Base-by-base conservation (phyloP, 1,284 basidiomycete species). In the Cutaneotrichosporon sp. region DNA sequence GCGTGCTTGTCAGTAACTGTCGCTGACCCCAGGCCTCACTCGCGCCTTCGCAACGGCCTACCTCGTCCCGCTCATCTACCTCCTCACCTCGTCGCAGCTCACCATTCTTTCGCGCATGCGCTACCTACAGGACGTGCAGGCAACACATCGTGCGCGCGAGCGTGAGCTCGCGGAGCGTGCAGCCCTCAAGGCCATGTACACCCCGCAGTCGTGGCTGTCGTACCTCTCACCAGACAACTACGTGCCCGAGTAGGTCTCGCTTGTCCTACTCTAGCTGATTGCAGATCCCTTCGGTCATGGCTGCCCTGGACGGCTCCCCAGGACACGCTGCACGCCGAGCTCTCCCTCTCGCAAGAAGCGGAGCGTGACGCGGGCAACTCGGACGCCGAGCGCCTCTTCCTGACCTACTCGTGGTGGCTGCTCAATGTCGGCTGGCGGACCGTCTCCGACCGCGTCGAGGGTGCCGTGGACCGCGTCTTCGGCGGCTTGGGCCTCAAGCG, bases 361-460 rank as follows among this genome's bases (percentile, higher is more conserved):
- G 59, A 64, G 45, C 43, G 60, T 10, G 52, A 57, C 38, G 46
- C 44, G 22, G 61, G 55, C 22, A 54, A 51, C 11, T 51, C 61
- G 14, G 71, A 72, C 25, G 67, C 71, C 20, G 72, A 74, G 53
- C 61, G 66, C 44, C 47, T 70, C 47, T 75, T 72, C 61, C 61
- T 75, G 41, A 67, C 65, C 5, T 73, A 71, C 57, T 71, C 68
- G 31, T 75, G 74, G 74, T 75, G 72, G 72, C 56, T 75, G 6
- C 55, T 75, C 26, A 66, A 75, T 57, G 67, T 71, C 46, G 74
- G 74, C 1, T 75, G 74, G 74, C 64, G 61, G 33, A 59, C 52
- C 17, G 46, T 75, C 14, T 63, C 64, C 1, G 52, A 47, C 4
- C 55, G 67, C 22, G 70, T 74, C 1, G 67, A 70, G 31, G 25